Evolutionary conservation across 129 eudicot genomes (phyloP), one percentile per base, ranked within the genome.

Genomic region (Scalesia atractyloides): DNA sequence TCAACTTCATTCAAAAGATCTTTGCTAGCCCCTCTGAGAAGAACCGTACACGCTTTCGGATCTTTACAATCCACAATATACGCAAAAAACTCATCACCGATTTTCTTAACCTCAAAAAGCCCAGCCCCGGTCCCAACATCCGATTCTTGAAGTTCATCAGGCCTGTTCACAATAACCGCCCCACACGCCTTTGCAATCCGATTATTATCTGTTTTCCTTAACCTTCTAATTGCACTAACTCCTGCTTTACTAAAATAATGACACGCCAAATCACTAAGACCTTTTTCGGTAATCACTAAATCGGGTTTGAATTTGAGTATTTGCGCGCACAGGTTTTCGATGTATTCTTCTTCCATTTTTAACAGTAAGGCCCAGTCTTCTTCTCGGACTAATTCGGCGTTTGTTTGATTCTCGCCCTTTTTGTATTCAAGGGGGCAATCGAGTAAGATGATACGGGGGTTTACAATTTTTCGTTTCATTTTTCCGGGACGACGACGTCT

Each of bases 91-190:
- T 88, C 96, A 56, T 91, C 97, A 13, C 96, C 96, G 44, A 88
- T 88, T 72, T 91, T 88, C 73, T 83, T 88, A 48, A 91, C 96
- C 73, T 91, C 97, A 75, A 86, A 88, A 11, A 88, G 80, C 12
- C 96, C 96, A 52, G 97, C 97, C 9, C 97, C 96, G n/a, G 90
- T 86, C 10, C 97, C 97, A 17, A 88, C 88, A 68, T 91, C 92
- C 11, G 97, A 86, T 69, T 91, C 97, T 77, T 91, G 96, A 64
- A 91, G 81, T 65, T 91, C 96, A 80, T 91, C 97, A 0, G 97
- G 96, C 66, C 96, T 76, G 74, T 88, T 91, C 12, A 88, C 96
- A 80, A 91, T 91, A 57, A 91, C 87, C 4, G 97, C 97, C 33
- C 96, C 96, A 74, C 86, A 86, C 44, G 97, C 96, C 83, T 86